Percentiles rank a stretch among this genome's conserved stretches.
Evolutionary conservation across 768 basidiomycete species (phyloP).

Genomic region (Mycena vitilis): DNA sequence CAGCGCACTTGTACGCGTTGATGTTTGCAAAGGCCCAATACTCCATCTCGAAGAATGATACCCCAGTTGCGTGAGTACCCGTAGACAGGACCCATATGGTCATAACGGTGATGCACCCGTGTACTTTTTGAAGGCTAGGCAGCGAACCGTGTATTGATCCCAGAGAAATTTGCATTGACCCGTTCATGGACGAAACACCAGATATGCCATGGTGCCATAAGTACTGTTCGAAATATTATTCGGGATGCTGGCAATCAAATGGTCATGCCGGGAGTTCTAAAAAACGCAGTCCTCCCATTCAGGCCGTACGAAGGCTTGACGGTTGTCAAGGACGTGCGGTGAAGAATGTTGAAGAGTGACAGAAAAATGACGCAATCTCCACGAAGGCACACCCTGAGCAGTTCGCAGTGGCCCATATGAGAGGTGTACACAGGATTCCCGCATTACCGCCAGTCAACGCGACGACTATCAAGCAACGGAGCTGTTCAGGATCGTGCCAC

Average conservation of each 20-base stretch:
- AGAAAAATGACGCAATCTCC: conserved; percentile 8
- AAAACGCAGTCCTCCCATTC: conserved; percentile 26
- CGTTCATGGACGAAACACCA: conserved; percentile 8
- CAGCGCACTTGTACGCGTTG: too few species aligned
- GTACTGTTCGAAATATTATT: conserved; percentile 5
- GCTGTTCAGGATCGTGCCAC: neutral
- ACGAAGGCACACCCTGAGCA: neutral
- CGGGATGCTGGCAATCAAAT: neutral
- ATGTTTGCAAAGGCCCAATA: too few species aligned
- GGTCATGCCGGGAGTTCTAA: neutral
- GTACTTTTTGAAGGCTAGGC: neutral
- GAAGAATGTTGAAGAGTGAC: conserved; percentile 9
- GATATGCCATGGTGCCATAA: neutral
- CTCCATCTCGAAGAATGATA: neutral
- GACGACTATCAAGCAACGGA: conserved; percentile 21
- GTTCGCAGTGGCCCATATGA: conserved; percentile 15
- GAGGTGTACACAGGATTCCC: conserved; percentile 12
- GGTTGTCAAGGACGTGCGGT: conserved; percentile 17
- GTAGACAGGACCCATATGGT: neutral
- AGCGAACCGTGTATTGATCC: neutral
- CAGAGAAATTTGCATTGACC: too few species aligned
- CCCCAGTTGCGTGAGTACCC: conserved; percentile 4
- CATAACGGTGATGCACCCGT: conserved; percentile 8
- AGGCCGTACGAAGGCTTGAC: conserved; percentile 20
- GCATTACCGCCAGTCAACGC: conserved; percentile 19